phyloP scores from a whole-genome alignment of 169 alveolate species.

The Plasmodium reichenowi region DNA sequence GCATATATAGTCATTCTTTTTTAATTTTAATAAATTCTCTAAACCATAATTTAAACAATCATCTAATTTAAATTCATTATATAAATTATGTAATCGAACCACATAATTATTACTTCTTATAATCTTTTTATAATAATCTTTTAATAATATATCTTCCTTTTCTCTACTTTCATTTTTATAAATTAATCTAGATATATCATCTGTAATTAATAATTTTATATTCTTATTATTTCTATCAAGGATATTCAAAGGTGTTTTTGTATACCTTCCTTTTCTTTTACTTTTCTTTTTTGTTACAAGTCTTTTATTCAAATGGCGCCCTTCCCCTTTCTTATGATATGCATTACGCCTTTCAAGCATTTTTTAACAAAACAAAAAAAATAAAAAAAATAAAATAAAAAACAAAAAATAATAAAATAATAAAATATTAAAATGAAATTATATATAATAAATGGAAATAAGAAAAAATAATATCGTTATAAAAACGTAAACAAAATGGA shows the following conservation, averaged over 20 bases:
- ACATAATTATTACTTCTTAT: constrained; percentile 29
- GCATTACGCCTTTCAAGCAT: too few relatives aligned
- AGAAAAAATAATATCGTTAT: not conserved
- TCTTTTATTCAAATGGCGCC: constrained; percentile 1
- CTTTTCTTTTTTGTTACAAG: constrained; percentile 13
- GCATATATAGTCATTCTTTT: constrained; percentile 25
- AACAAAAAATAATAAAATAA: too few relatives aligned
- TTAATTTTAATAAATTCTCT: constrained; percentile 33
- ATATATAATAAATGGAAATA: not conserved
- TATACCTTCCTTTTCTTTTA: not conserved
- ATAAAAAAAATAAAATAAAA: not conserved
- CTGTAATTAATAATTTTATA: not conserved
- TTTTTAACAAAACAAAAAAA: too few relatives aligned
- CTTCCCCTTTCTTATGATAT: not conserved
- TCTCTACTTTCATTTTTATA: not conserved
- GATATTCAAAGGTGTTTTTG: not conserved
- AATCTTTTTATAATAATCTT: not conserved
- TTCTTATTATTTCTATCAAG: constrained; percentile 7
- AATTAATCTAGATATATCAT: not conserved
- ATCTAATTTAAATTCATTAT: constrained; percentile 29
- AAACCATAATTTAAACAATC: constrained; percentile 61
- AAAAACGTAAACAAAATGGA: not conserved
- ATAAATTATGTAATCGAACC: constrained; percentile 16
- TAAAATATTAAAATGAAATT: too few relatives aligned
- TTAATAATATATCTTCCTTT: not conserved